Conservation (phyloP, 1,284 basidiomycete species). For the Cryptococcus depauperatus region DNA sequence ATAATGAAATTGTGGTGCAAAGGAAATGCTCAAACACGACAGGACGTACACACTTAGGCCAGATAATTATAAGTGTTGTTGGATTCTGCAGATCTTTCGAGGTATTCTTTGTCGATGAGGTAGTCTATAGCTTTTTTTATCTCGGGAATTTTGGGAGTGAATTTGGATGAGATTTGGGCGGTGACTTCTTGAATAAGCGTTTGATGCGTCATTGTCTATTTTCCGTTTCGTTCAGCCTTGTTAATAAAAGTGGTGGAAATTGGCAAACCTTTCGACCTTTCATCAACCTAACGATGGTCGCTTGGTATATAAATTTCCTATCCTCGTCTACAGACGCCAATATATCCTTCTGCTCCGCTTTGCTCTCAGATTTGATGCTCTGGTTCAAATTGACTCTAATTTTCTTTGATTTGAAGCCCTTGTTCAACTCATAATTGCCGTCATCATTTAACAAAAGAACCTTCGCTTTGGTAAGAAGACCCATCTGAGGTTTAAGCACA, state of each 20-base stretch:
- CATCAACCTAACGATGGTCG: constrained; percentile 96
- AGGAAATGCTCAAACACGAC: too few species aligned
- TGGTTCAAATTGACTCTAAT: constrained; percentile 80
- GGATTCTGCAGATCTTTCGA: constrained; percentile 75
- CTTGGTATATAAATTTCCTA: constrained; percentile 93
- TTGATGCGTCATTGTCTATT: constrained; percentile 89
- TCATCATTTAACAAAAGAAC: constrained; percentile 85
- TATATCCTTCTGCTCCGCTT: constrained; percentile 83
- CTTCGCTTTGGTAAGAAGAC: constrained; percentile 79
- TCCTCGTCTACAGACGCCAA: constrained; percentile 96
- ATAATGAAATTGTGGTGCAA: too few species aligned
- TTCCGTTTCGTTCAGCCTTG: constrained; percentile 7
- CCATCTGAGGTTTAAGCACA: constrained; percentile 76
- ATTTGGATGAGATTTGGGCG: constrained; percentile 64
- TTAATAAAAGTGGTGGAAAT: neutral
- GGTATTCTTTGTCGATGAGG: constrained; percentile 93
- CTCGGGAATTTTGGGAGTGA: constrained; percentile 40
- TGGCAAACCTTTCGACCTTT: constrained; percentile 67
- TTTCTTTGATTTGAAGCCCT: constrained; percentile 95
- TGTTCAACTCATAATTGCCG: constrained; percentile 64
- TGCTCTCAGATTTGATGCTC: constrained; percentile 89
- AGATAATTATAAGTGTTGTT: constrained; percentile 43
- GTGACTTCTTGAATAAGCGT: constrained; percentile 90
- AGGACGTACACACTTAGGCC: constrained; percentile 13
- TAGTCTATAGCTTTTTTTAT: constrained; percentile 83